These are phyloP conservation scores for Dactylellina cionopaga DNA, from an alignment of 2,329 filamentous ascomycete genomes.

Conservation along the genomic window DNA sequence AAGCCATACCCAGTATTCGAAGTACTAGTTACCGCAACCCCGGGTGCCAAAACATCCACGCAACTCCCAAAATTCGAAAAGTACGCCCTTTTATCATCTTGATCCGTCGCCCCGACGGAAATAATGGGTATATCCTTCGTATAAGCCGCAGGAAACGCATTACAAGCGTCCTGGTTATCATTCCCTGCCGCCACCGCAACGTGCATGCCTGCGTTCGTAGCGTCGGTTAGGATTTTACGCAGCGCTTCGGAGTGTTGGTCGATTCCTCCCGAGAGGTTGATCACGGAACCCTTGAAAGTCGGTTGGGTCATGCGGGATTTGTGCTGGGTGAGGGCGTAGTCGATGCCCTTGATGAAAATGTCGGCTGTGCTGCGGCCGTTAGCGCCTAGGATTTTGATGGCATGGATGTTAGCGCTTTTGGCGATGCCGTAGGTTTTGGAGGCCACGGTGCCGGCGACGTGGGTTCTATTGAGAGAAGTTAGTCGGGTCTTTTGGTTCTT, in stretches of 20 bases:
- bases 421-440: conserved; percentile 62
- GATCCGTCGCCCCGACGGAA: conserved; percentile 61
- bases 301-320: conserved; percentile 61
- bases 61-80: conserved; percentile 64
- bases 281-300: conserved; percentile 60
- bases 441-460: conserved; percentile 54
- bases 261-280: conserved; percentile 68
- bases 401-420: conserved; percentile 63
- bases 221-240: conserved; percentile 60
- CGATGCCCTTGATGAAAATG: conserved; percentile 59
- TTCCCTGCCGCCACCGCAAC: conserved; percentile 62
- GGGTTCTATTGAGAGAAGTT: conserved; percentile 64
- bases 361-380: conserved; percentile 61
- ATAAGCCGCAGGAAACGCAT: conserved; percentile 59
- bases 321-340: conserved; percentile 63
- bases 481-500: conserved; percentile 62
- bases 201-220: conserved; percentile 61
- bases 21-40: conserved; percentile 65
- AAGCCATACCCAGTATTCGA: conserved; percentile 64
- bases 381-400: conserved; percentile 63
- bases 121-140: conserved; percentile 60
- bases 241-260: conserved; percentile 61
- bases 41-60: conserved; percentile 69
- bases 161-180: conserved; percentile 54
- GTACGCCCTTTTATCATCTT: conserved; percentile 58